Percentiles rank a stretch among this genome's conserved stretches.
Conservation (phyloP, 805 yeast species). For the Suhomyces prunicola region DNA sequence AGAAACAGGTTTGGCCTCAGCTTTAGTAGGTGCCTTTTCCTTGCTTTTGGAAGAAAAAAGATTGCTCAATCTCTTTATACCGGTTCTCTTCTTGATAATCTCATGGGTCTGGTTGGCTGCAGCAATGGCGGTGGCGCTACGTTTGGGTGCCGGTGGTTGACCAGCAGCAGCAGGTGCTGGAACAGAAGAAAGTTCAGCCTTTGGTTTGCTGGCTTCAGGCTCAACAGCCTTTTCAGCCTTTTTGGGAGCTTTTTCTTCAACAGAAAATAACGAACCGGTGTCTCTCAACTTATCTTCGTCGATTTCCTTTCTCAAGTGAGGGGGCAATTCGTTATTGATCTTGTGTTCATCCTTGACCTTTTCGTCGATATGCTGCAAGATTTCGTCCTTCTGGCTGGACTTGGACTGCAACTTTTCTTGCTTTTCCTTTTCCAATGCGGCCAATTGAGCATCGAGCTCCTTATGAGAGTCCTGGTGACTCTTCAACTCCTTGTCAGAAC, state of each 20-base stretch:
- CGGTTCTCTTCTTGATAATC: constrained; percentile 7
- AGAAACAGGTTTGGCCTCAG: constrained; percentile 6
- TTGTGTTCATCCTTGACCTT: constrained; percentile 46
- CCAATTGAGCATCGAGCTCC: constrained; percentile 42
- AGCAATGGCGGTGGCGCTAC: constrained; percentile 1
- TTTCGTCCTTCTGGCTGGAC: constrained; percentile 31
- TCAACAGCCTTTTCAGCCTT: not conserved
- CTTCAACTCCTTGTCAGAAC: constrained; percentile 22
- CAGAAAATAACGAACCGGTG: constrained; percentile 38
- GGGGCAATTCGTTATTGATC: constrained; percentile 50
- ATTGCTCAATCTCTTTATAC: constrained; percentile 20
- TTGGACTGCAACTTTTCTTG: constrained; percentile 35
- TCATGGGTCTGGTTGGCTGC: constrained; percentile 5
- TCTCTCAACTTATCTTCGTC: constrained; percentile 37
- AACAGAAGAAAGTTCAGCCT: constrained; percentile 2
- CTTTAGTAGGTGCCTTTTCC: not conserved
- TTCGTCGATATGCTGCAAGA: constrained; percentile 27
- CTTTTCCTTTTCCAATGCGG: constrained; percentile 40
- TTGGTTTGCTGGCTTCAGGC: not conserved
- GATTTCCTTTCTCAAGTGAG: constrained; percentile 42
- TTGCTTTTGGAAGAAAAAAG: constrained; percentile 11
- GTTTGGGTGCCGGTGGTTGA: not conserved
- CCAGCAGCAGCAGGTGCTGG: not conserved
- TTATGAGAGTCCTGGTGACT: constrained; percentile 25
- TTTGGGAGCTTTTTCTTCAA: constrained; percentile 17